Evolutionary conservation across 345 rosid species (phyloP), one percentile per base, ranked within the genome.

Genomic region (Jatropha curcas): DNA sequence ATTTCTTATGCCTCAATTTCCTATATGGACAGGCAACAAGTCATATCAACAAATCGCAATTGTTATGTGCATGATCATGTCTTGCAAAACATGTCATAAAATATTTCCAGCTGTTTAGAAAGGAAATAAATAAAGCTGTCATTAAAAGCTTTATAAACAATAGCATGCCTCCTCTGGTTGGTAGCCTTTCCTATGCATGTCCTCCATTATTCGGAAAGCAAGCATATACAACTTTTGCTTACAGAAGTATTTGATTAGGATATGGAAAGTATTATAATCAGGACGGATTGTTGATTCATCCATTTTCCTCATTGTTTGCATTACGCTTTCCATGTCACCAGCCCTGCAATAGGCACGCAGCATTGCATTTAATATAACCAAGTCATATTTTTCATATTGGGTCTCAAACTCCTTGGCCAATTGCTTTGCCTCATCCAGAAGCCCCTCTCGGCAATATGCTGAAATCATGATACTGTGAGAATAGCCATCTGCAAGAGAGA

Each of bases 391-490:
- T 74, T 80, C 78, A 69, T 82, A 86, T 76, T 82, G 83, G 76
- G 84, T 72, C 77, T 92, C 95, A 74, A 89, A 89, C 45, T 94
- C 97, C 78, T 67, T 83, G 39, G 97, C 89, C 77, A 92, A 75
- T 67, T 81, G 71, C 80, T 85, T 92, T 75, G 98, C 98, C 87
- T 92, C 97, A 85, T 87, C 88, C 46, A 94, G 81, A 78, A 76
- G 91, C 65, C 87, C 87, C 75, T 73, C 77, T 74, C 92, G 89
- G 75, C 95, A 94, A 77, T 89, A 80, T 73, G 98, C 91, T 61
- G 97, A 82, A 71, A 94, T 90, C 97, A 94, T 92, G 78, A 92
- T 92, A 71, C 98, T 90, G 82, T 90, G 88, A 22, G 98, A 84
- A 83, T 88, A 92, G 70, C 98, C 98, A 88, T 89, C 98, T 92